These are phyloP conservation scores for Epithemia pelagica DNA, from an alignment of 108 stramenopile genomes.

Conservation along the genomic window DNA sequence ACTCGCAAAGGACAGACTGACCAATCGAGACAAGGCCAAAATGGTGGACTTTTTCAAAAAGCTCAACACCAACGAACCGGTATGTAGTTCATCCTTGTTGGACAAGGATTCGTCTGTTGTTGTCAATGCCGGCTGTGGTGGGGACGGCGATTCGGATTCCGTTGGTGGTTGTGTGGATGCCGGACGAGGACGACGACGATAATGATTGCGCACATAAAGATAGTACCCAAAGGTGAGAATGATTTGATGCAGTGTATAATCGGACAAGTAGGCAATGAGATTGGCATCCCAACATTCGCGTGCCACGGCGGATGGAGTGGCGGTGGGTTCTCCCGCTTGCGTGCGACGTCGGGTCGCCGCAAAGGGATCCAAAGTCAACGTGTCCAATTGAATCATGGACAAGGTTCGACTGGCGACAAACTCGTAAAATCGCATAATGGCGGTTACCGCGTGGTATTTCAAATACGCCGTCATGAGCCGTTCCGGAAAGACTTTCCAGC, in stretches of 20 bases:
- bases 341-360: conserved; percentile 15
- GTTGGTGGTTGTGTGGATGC: too few species aligned
- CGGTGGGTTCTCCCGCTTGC: neutral
- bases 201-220: conserved; percentile 19
- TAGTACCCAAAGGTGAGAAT: conserved; percentile 51
- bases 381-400: conserved; percentile 26
- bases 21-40: conserved; percentile 23
- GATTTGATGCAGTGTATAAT: conserved; percentile 48
- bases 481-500: conserved; percentile 32
- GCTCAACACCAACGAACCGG: conserved; percentile 18
- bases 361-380: conserved; percentile 46
- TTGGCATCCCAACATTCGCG: conserved; percentile 40
- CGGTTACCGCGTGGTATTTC: conserved; percentile 43
- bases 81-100: neutral
- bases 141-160: conserved; percentile 1
- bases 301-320: conserved; percentile 4
- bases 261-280: conserved; percentile 40
- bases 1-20: conserved; percentile 25
- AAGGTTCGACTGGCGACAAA: conserved; percentile 13
- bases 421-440: conserved; percentile 45
- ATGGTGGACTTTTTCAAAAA: conserved; percentile 24
- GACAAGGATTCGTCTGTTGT: neutral
- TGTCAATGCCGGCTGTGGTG: neutral
- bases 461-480: conserved; percentile 29
- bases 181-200: too few species aligned